These are phyloP conservation scores for Talaromyces sp. DNA, from an alignment of 2,329 filamentous ascomycete species.

Conservation along the genomic window DNA sequence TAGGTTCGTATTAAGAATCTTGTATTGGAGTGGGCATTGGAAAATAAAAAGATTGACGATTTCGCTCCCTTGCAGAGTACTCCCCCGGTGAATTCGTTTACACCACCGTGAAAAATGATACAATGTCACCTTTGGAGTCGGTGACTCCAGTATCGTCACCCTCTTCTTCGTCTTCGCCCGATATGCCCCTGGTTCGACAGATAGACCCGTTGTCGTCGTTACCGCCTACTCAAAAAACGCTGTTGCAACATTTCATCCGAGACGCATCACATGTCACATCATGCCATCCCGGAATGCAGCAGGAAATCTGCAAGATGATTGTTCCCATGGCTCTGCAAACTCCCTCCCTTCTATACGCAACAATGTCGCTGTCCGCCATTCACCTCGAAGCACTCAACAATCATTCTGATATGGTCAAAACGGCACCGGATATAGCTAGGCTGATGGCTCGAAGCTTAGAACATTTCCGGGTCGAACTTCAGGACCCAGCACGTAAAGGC, in stretches of 20 bases:
- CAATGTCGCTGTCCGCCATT: slow-evolving; percentile 38
- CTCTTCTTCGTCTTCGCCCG: slow-evolving; percentile 13
- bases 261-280: slow-evolving; percentile 38
- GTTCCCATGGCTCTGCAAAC: slow-evolving; percentile 40
- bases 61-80: slow-evolving; percentile 23
- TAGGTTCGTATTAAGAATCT: slow-evolving; percentile 18
- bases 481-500: slow-evolving; percentile 23
- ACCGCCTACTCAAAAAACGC: slow-evolving; percentile 27
- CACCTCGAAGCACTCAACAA: slow-evolving; percentile 34
- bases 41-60: background rate
- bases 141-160: slow-evolving; percentile 2
- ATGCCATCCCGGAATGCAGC: slow-evolving; percentile 35
- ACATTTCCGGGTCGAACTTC: slow-evolving; percentile 35
- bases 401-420: slow-evolving; percentile 30
- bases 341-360: slow-evolving; percentile 38
- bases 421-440: slow-evolving; percentile 31
- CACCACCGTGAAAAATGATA: slow-evolving; percentile 23
- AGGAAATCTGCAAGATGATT: slow-evolving; percentile 37
- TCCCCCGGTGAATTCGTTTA: slow-evolving; percentile 36
- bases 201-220: slow-evolving; percentile 34
- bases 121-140: background rate
- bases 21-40: background rate
- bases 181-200: slow-evolving; percentile 20
- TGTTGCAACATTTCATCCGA: slow-evolving; percentile 37
- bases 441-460: slow-evolving; percentile 37